phyloP scores from a whole-genome alignment of 192 early-diverging fungal genomes.

The Entrophospora sp. region DNA sequence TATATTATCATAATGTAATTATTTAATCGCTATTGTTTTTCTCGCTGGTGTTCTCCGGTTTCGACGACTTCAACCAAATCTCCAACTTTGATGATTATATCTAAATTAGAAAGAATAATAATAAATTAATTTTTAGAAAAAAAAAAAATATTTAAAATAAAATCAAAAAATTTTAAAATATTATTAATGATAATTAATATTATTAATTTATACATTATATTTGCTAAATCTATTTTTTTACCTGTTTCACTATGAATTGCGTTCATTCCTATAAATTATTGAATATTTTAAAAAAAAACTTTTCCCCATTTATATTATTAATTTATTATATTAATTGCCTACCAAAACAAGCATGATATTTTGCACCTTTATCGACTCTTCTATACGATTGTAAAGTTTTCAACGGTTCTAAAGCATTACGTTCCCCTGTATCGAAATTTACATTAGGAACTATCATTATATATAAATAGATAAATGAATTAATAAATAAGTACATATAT shows the following conservation, averaged over 20 bases:
- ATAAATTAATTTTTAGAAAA: neutral
- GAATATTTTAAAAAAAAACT: neutral
- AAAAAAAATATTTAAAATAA: neutral
- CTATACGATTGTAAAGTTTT: constrained; percentile 44
- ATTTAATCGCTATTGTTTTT: neutral
- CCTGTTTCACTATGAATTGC: neutral
- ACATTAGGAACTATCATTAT: constrained; percentile 47
- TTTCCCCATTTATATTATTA: neutral
- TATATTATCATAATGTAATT: too few species aligned
- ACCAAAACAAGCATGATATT: constrained; percentile 38
- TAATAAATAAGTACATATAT: neutral
- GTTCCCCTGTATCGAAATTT: constrained; percentile 40
- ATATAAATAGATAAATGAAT: neutral
- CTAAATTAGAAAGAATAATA: neutral
- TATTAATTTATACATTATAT: too few species aligned
- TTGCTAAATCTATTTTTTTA: too few species aligned
- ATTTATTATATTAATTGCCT: neutral
- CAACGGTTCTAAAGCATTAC: constrained; percentile 42
- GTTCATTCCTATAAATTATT: constrained; percentile 14
- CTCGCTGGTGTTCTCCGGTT: constrained; percentile 8
- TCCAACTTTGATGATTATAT: neutral
- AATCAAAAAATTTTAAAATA: neutral
- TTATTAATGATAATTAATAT: neutral
- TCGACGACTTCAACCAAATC: neutral
- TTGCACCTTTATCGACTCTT: constrained; percentile 39